Evolutionary conservation across 179 eudicot genomes (phyloP).

Genomic region (Camellia oleifera): DNA sequence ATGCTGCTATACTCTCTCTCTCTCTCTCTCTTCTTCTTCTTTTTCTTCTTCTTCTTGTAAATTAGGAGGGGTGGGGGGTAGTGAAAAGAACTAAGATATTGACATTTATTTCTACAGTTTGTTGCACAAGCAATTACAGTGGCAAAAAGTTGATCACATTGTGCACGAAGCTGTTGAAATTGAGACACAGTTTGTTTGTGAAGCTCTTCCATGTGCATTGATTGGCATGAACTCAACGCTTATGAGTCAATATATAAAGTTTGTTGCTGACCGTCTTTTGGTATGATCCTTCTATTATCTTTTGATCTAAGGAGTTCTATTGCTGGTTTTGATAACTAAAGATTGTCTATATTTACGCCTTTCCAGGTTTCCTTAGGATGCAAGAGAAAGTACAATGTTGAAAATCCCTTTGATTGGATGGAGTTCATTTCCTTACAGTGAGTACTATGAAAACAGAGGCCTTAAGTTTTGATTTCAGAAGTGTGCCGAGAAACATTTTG

Average conservation of each 20-base stretch:
- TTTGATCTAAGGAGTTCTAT: slow-evolving; percentile 18
- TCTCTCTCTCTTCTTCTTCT: too few relatives aligned
- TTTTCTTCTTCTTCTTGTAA: too few relatives aligned
- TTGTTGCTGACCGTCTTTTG: slow-evolving; percentile 80
- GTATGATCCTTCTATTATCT: slow-evolving; percentile 26
- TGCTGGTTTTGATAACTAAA: neutral
- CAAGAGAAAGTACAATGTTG: slow-evolving; percentile 51
- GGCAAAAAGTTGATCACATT: slow-evolving; percentile 39
- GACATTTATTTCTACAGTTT: slow-evolving; percentile 30
- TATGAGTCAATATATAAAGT: slow-evolving; percentile 86
- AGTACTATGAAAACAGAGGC: slow-evolving; percentile 23
- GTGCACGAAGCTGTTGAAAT: slow-evolving; percentile 83
- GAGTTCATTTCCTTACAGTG: slow-evolving; percentile 81
- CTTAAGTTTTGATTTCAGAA: neutral
- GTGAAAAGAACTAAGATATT: neutral
- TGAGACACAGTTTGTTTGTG: slow-evolving; percentile 76
- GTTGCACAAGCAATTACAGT: slow-evolving; percentile 38
- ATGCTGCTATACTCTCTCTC: neutral
- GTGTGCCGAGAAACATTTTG: neutral
- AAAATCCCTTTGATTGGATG: slow-evolving; percentile 96
- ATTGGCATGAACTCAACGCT: slow-evolving; percentile 78
- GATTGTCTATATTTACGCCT: neutral
- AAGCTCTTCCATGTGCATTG: slow-evolving; percentile 77
- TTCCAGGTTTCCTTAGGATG: slow-evolving; percentile 64
- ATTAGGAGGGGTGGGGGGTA: neutral